phyloP scores from a whole-genome alignment of 2,329 filamentous ascomycete species.

The Colletotrichum tofieldiae region DNA sequence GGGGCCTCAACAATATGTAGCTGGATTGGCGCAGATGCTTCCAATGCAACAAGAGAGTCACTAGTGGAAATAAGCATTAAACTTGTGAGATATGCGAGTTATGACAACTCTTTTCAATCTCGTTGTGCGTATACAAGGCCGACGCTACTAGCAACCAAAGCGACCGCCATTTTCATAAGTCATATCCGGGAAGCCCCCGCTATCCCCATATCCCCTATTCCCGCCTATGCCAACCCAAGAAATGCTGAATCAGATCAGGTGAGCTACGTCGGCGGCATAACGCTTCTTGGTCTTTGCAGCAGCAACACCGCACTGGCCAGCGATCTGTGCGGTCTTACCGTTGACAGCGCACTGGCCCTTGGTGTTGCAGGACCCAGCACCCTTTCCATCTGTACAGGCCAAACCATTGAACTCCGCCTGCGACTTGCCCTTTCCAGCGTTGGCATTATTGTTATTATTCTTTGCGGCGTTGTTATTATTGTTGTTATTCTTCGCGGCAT shows the following conservation, averaged over 20 bases:
- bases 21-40: neutral
- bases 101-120: neutral
- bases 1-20: too few species aligned
- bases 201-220: neutral
- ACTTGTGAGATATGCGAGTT: neutral
- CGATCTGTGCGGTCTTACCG: conserved; percentile 36
- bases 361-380: conserved; percentile 35
- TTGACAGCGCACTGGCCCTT: conserved; percentile 32
- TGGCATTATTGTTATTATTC: conserved; percentile 7
- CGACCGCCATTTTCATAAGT: neutral
- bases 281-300: conserved; percentile 25
- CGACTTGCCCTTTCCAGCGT: neutral
- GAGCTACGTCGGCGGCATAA: conserved; percentile 1
- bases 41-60: neutral
- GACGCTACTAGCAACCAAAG: neutral
- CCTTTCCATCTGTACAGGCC: conserved; percentile 38
- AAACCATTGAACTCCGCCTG: conserved; percentile 19
- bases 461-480: conserved; percentile 7
- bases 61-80: neutral
- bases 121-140: neutral
- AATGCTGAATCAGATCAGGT: neutral
- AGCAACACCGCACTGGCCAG: conserved; percentile 37
- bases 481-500: conserved; percentile 8
- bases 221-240: neutral
- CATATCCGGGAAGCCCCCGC: neutral